Conservation (phyloP, 352 stramenopile genomes). For the Peronospora belbahrii region DNA sequence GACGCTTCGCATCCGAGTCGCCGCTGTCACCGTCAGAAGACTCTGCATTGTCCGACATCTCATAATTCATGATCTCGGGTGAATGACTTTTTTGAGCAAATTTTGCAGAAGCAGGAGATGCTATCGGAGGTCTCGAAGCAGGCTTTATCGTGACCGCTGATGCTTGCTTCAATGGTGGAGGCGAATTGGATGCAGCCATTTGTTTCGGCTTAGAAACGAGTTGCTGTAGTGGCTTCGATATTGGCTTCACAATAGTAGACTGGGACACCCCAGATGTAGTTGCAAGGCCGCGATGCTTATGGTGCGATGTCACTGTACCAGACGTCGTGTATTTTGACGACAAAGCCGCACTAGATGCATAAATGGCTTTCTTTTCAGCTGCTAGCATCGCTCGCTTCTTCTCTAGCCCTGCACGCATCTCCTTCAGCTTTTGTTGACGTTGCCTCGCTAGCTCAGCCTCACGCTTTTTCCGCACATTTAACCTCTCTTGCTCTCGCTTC, state of each 20-base stretch:
- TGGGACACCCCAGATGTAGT: conserved; percentile 14
- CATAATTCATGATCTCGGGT: conserved; percentile 42
- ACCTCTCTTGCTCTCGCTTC: conserved; percentile 54
- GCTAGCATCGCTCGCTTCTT: conserved; percentile 57
- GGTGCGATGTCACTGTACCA: conserved; percentile 7
- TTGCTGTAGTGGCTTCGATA: conserved; percentile 1
- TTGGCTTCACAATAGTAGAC: conserved; percentile 7
- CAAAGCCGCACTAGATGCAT: conserved; percentile 7
- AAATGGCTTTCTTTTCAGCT: conserved; percentile 31
- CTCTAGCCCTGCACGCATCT: conserved; percentile 58
- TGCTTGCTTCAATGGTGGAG: conserved; percentile 3
- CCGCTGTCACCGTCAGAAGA: conserved; percentile 36
- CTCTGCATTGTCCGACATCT: conserved; percentile 78
- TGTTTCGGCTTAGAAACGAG: conserved; percentile 4
- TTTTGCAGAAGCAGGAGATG: conserved; percentile 13
- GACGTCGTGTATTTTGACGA: conserved; percentile 1
- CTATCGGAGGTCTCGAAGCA: conserved; percentile 3
- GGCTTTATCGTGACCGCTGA: conserved; percentile 8
- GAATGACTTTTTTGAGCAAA: conserved; percentile 20
- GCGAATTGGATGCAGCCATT: conserved; percentile 11
- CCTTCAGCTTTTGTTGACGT: conserved; percentile 52
- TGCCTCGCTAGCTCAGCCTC: conserved; percentile 55
- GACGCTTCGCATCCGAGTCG: conserved; percentile 39
- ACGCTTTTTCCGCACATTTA: conserved; percentile 65
- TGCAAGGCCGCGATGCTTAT: conserved; percentile 19